These are phyloP conservation scores for Heimioporus retisporus DNA, from an alignment of 1,284 basidiomycete species.

Conservation along the genomic window DNA sequence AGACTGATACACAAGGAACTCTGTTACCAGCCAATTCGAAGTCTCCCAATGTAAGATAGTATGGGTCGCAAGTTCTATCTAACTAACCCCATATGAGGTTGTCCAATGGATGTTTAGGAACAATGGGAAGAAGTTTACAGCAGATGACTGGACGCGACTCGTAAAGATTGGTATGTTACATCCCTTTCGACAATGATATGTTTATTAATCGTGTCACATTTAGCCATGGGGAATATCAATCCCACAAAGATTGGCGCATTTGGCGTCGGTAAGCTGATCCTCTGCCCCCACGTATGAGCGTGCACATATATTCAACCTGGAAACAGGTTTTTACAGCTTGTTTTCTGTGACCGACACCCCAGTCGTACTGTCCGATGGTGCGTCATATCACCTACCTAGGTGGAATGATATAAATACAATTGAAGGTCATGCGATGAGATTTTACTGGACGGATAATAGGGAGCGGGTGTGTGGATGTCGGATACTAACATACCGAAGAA, in stretches of 20 bases:
- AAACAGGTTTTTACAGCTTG: conserved; percentile 17
- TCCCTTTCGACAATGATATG: not conserved
- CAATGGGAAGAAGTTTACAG: conserved; percentile 81
- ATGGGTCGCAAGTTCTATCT: not conserved
- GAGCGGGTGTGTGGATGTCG: not conserved
- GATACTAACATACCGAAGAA: not conserved
- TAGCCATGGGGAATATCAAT: conserved; percentile 83
- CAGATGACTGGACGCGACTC: conserved; percentile 85
- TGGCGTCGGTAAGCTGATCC: conserved; percentile 77
- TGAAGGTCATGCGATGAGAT: conserved; percentile 81
- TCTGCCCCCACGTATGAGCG: not conserved
- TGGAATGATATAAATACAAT: not conserved
- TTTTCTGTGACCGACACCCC: conserved; percentile 16
- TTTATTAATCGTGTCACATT: not conserved
- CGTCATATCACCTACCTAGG: not conserved
- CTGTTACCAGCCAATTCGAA: not conserved
- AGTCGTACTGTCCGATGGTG: conserved; percentile 5
- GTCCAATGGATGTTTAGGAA: conserved; percentile 87
- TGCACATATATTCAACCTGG: not conserved
- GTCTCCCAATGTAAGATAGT: not conserved
- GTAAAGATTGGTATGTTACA: conserved; percentile 80
- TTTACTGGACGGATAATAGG: conserved; percentile 44
- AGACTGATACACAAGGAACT: conserved; percentile 33
- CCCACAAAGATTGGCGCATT: conserved; percentile 63
- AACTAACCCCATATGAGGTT: conserved; percentile 51